Base-by-base conservation (phyloP, 176 grass and related monocot species). In the Dendrocalamus sinicus region DNA sequence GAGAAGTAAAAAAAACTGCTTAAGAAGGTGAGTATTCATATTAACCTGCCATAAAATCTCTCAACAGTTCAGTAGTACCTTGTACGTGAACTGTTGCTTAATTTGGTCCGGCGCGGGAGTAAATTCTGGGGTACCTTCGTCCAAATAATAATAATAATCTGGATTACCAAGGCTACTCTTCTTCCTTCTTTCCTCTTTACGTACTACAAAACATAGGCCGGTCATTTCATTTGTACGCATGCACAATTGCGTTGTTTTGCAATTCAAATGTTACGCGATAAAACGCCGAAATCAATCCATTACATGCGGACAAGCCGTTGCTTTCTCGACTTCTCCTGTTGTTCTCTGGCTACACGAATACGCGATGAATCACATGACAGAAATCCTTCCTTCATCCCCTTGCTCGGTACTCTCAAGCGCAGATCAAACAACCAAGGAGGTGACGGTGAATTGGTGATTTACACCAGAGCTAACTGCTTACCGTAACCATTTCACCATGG, bases 281-380 rank as follows among this genome's bases (percentile, higher is more conserved):
- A 59, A 59, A 71, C 40, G 80, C 67, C 80, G 50, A 72, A 72
- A 81, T 11, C 1, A 50, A 52, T 81, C 51, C 22, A 19, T 70
- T 70, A 12, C 17, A 44, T 45, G 23, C n/a, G 14, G 66, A 55
- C 79, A 16, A 58, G 20, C 69, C 67, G 51, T 59, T 59, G 67
- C 59, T 60, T 32, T 82, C 67, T 26, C 47, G 48, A 9, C 19
- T 35, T 19, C 53, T 13, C 40, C 24, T 60, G 69, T 6, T 48
- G 54, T 46, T 1, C 58, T 47, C 53, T 83, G 0, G 35, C 37
- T 3, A 72, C 35, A 39, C 28, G 23, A 20, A 40, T 12, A 20
- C 17, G 39, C 0, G 71, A 13, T 23, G 64, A 16, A 81, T 69
- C 46, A 17, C 64, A 55, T 13, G 43, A 5, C 12, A 30, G 2